These are phyloP conservation scores for Entoloma clypeatum DNA, from an alignment of 1,284 basidiomycete genomes.

Conservation along the genomic window DNA sequence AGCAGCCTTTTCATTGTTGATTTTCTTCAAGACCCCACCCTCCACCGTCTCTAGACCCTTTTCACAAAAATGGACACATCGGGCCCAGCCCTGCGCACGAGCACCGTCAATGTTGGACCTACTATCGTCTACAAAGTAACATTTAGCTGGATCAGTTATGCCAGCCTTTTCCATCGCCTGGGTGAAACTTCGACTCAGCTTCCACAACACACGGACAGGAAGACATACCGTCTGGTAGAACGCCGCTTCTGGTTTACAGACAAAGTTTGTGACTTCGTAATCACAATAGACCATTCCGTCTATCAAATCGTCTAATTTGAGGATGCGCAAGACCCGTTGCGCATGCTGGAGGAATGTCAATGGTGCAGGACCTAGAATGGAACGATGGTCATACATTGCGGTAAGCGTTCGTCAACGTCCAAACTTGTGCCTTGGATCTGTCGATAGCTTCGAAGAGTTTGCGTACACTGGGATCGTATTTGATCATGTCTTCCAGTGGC, in stretches of 20 bases:
- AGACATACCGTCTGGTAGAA: constrained; percentile 58
- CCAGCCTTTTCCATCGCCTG: constrained; percentile 64
- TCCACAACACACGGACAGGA: neutral
- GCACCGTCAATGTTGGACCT: constrained; percentile 65
- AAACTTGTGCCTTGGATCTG: constrained; percentile 71
- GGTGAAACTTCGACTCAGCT: constrained; percentile 1
- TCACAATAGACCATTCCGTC: constrained; percentile 84
- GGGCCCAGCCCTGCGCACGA: constrained; percentile 60
- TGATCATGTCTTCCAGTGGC: constrained; percentile 79
- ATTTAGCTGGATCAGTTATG: constrained; percentile 59
- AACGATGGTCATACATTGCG: constrained; percentile 47
- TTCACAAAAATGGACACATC: constrained; percentile 74
- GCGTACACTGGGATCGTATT: constrained; percentile 59
- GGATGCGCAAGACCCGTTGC: constrained; percentile 70
- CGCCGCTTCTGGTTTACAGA: constrained; percentile 78
- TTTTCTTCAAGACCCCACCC: constrained; percentile 53
- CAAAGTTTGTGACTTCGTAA: constrained; percentile 66
- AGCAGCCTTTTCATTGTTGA: constrained; percentile 39
- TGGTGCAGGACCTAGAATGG: constrained; percentile 3
- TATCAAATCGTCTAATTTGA: constrained; percentile 70
- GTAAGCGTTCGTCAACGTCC: constrained; percentile 83
- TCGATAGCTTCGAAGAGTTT: constrained; percentile 78
- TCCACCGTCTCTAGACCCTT: constrained; percentile 56
- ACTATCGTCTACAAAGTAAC: constrained; percentile 76
- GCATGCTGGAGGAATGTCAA: constrained; percentile 57